These are phyloP conservation scores for Alternaria ethzedia DNA, from an alignment of 2,329 filamentous ascomycete genomes.

Conservation along the genomic window DNA sequence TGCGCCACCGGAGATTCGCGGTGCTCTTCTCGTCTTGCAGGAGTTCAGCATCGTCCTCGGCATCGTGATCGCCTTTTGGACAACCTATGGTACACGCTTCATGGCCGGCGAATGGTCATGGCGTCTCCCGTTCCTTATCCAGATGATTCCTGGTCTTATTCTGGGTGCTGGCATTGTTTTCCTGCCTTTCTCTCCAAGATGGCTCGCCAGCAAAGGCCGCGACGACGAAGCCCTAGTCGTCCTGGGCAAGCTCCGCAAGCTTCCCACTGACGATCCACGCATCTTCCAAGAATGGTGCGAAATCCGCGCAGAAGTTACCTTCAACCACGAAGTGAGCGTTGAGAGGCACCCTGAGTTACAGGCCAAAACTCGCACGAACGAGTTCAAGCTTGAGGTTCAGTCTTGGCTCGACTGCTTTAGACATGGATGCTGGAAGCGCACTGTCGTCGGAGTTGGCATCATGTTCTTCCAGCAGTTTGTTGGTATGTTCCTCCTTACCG, in stretches of 20 bases:
- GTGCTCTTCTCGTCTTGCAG: constrained; percentile 58
- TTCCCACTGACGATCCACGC: constrained; percentile 57
- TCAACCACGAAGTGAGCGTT: constrained; percentile 56
- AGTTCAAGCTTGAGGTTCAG: constrained; percentile 53
- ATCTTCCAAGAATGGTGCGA: constrained; percentile 61
- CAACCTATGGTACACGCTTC: constrained; percentile 59
- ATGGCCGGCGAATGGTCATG: constrained; percentile 53
- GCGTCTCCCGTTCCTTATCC: constrained; percentile 56
- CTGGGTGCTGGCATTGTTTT: constrained; percentile 52
- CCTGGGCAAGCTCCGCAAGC: constrained; percentile 57
- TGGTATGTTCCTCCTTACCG: constrained; percentile 32
- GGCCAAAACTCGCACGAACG: constrained; percentile 36
- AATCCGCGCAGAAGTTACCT: constrained; percentile 61
- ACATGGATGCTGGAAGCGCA: constrained; percentile 53
- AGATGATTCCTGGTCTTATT: constrained; percentile 52
- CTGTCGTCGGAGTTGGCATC: constrained; percentile 49
- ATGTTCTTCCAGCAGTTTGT: constrained; percentile 54
- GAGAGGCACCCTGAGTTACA: constrained; percentile 48
- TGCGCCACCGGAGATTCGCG: constrained; percentile 57
- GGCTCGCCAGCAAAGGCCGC: constrained; percentile 53
- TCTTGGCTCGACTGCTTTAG: constrained; percentile 58
- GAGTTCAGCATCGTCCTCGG: constrained; percentile 56
- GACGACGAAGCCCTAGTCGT: constrained; percentile 57
- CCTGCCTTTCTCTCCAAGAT: constrained; percentile 63
- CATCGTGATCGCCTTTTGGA: constrained; percentile 61